Conservation (phyloP, 2,329 filamentous ascomycete species). For the Fusarium liriodendri region DNA sequence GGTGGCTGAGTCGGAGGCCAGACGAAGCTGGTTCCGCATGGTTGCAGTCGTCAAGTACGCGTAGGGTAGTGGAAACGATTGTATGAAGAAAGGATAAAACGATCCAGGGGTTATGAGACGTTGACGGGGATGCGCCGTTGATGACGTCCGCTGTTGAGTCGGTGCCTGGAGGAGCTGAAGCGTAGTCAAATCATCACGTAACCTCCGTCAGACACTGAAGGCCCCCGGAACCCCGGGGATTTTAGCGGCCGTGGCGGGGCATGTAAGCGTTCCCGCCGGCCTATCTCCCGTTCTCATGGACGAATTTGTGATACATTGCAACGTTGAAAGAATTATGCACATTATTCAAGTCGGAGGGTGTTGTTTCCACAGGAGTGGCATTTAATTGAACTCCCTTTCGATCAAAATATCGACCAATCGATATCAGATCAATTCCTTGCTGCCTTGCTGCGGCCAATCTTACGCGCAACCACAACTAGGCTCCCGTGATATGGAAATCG, state of each 20-base stretch:
- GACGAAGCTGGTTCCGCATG: constrained; percentile 46
- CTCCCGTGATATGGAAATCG: not conserved
- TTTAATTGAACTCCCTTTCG: not conserved
- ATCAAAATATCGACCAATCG: not conserved
- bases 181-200: not conserved
- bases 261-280: not conserved
- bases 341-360: not conserved
- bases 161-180: constrained; percentile 32
- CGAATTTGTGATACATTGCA: not conserved
- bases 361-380: not conserved
- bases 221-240: constrained; percentile 17
- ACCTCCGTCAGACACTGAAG: constrained; percentile 21
- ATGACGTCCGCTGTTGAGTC: constrained; percentile 22
- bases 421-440: not conserved
- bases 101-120: not conserved
- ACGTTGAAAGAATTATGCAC: not conserved
- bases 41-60: constrained; percentile 38
- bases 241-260: constrained; percentile 27
- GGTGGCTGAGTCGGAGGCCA: constrained; percentile 41
- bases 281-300: not conserved
- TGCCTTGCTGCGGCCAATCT: not conserved
- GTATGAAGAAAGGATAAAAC: not conserved
- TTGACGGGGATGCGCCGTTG: constrained; percentile 1
- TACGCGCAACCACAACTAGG: not conserved
- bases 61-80: constrained; percentile 1